Evolutionary conservation across 1,284 basidiomycete species (phyloP).

Genomic region (Fomitopsis pinicola): DNA sequence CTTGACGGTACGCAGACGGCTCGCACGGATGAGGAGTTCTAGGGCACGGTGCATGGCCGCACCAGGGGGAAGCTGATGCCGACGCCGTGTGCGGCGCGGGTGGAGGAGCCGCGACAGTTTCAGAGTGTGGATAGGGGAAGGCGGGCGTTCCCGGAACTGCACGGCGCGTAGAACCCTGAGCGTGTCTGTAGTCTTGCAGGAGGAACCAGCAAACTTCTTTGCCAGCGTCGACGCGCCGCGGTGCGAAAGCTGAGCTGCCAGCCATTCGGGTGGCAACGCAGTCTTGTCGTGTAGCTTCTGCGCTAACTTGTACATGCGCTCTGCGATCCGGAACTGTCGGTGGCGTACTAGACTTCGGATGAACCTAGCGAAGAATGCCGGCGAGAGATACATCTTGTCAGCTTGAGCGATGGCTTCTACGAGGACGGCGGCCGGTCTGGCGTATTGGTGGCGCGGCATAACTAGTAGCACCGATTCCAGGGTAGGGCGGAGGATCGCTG

Average conservation of each 20-base stretch:
- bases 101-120: conserved; percentile 1
- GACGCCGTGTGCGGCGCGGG: neutral
- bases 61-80: neutral
- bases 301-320: conserved; percentile 1
- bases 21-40: conserved; percentile 14
- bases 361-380: conserved; percentile 7
- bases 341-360: conserved; percentile 13
- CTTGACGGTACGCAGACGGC: conserved; percentile 33
- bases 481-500: neutral
- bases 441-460: conserved; percentile 1
- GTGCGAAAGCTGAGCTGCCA: conserved; percentile 1
- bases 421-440: conserved; percentile 1
- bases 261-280: conserved; percentile 1
- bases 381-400: conserved; percentile 2
- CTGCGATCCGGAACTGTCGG: conserved; percentile 14
- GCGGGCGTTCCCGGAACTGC: neutral
- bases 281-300: neutral
- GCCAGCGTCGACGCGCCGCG: conserved; percentile 8
- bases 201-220: neutral
- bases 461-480: neutral
- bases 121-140: neutral
- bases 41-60: conserved; percentile 1
- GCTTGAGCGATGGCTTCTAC: conserved; percentile 4
- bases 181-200: too few relatives aligned
- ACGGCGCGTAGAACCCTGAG: neutral